These are phyloP conservation scores for Dactylis glomerata DNA, from an alignment of 176 grass and related monocot species.

Conservation along the genomic window DNA sequence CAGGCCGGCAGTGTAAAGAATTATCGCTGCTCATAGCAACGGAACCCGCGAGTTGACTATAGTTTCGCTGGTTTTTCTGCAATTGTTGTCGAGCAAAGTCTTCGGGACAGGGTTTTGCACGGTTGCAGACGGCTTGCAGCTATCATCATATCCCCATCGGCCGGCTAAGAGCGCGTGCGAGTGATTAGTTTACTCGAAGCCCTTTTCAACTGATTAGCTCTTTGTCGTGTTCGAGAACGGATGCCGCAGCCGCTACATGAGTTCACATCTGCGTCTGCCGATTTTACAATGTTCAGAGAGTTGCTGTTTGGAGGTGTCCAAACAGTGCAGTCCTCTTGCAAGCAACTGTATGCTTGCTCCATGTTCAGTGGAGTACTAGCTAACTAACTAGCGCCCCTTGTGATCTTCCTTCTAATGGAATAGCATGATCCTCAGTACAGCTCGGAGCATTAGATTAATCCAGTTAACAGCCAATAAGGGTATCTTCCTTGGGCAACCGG, in stretches of 20 bases:
- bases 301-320: background rate
- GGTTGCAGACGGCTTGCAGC: background rate
- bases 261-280: background rate
- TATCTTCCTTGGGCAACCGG: background rate
- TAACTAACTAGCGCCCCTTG: background rate
- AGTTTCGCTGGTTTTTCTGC: background rate
- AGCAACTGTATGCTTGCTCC: background rate
- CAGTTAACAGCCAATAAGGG: background rate
- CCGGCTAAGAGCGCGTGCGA: background rate
- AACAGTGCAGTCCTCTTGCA: background rate
- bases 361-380: background rate
- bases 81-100: background rate
- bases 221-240: background rate
- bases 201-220: background rate
- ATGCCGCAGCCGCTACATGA: background rate
- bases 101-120: background rate
- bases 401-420: background rate
- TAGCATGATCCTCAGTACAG: background rate
- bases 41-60: background rate
- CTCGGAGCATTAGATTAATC: background rate
- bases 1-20: background rate
- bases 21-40: background rate
- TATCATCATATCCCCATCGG: background rate
- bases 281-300: background rate
- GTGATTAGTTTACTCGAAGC: background rate